Conservation (phyloP, 2,329 filamentous ascomycete genomes). For the Neocucurbitaria cava region DNA sequence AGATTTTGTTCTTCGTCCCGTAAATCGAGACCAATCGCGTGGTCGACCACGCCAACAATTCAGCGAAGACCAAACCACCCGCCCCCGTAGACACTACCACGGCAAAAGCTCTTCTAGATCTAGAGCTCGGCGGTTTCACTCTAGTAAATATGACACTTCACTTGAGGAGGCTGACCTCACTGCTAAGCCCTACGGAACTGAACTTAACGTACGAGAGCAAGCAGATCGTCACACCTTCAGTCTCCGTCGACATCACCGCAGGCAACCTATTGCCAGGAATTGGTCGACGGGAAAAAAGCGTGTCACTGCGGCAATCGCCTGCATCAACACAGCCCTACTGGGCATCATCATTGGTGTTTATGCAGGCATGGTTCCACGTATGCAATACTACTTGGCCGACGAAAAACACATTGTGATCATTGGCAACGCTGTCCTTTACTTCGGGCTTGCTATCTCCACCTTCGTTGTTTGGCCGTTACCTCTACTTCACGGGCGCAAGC, state of each 20-base stretch:
- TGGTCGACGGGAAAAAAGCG: slow-evolving; percentile 73
- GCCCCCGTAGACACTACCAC: slow-evolving; percentile 15
- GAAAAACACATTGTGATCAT: slow-evolving; percentile 71
- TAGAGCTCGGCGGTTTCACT: slow-evolving; percentile 4
- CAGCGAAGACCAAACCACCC: slow-evolving; percentile 1
- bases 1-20: slow-evolving; percentile 38
- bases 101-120: slow-evolving; percentile 15
- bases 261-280: slow-evolving; percentile 73
- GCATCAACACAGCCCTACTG: slow-evolving; percentile 74
- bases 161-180: slow-evolving; percentile 26
- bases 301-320: slow-evolving; percentile 72
- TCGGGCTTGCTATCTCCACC: slow-evolving; percentile 73
- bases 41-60: slow-evolving; percentile 27
- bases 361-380: slow-evolving; percentile 76
- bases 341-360: slow-evolving; percentile 78
- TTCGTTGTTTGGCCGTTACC: slow-evolving; percentile 77
- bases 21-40: slow-evolving; percentile 31
- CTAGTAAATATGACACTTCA: slow-evolving; percentile 20
- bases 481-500: slow-evolving; percentile 77
- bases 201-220: slow-evolving; percentile 31
- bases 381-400: slow-evolving; percentile 78
- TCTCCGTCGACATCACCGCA: slow-evolving; percentile 57
- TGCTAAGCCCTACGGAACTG: slow-evolving; percentile 19
- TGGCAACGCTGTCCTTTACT: slow-evolving; percentile 76
- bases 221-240: slow-evolving; percentile 48